Evolutionary conservation across 495 filamentous ascomycete species (phyloP).

Genomic region (Talaromyces proteolyticus): DNA sequence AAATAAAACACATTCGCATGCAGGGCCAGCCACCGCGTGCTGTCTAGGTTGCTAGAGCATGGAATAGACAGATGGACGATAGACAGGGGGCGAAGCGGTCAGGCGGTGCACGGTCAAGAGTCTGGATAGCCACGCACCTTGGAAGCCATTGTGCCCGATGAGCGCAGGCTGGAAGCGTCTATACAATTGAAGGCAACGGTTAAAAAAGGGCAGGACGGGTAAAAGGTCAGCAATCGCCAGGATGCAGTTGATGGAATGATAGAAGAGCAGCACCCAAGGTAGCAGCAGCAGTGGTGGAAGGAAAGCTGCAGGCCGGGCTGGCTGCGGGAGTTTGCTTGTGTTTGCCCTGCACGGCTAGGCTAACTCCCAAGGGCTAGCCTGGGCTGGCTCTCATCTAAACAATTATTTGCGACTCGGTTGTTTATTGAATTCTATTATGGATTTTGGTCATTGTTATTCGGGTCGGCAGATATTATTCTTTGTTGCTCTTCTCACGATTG

Average conservation of each 20-base stretch:
- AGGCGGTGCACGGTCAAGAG: no score
- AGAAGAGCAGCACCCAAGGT: neutral
- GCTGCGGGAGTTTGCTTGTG: neutral
- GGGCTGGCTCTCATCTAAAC: neutral
- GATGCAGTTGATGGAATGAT: neutral
- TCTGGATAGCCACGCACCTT: neutral
- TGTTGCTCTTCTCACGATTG: no score
- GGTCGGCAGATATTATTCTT: no score
- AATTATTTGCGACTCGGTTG: no score
- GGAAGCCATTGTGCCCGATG: constrained; percentile 5
- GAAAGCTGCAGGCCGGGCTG: neutral
- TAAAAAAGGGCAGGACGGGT: neutral
- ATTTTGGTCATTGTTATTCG: no score
- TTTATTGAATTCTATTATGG: no score
- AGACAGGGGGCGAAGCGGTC: neutral
- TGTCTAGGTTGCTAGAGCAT: no score
- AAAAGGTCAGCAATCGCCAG: constrained; percentile 3
- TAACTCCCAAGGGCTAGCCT: neutral
- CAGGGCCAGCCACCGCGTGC: no score
- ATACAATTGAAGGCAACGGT: neutral
- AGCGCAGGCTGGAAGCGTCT: neutral
- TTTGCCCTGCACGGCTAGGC: neutral
- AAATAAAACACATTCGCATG: no score
- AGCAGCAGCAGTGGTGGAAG: no score
- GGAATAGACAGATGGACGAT: neutral